phyloP scores from a whole-genome alignment of 352 stramenopile species.

The Globisporangium carolinianum region DNA sequence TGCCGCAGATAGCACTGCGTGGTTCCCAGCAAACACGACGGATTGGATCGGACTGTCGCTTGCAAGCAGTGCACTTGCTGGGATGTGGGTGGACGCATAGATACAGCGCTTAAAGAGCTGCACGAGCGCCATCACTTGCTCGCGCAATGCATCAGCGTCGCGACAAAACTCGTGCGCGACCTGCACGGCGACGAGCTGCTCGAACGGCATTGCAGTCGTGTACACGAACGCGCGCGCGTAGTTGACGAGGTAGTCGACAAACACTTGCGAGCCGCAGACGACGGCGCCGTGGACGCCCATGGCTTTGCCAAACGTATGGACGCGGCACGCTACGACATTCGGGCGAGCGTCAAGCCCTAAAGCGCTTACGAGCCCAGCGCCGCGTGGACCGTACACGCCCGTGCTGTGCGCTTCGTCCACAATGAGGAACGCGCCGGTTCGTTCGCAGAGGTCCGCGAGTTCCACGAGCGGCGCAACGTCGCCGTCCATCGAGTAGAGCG shows the following conservation, averaged over 20 bases:
- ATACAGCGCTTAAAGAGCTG: conserved; percentile 76
- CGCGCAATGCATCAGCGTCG: conserved; percentile 24
- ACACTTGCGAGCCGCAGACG: conserved; percentile 83
- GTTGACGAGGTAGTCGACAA: conserved; percentile 95
- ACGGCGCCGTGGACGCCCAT: conserved; percentile 94
- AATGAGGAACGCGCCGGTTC: conserved; percentile 84
- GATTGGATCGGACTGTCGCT: conserved; percentile 92
- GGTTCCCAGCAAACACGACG: conserved; percentile 90
- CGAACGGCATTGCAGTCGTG: conserved; percentile 90
- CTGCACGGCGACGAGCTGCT: conserved; percentile 89
- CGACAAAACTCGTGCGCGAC: conserved; percentile 88
- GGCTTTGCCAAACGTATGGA: conserved; percentile 97
- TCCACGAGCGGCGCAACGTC: conserved; percentile 89
- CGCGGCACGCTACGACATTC: conserved; percentile 68
- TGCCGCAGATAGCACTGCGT: conserved; percentile 77
- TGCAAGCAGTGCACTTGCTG: conserved; percentile 33
- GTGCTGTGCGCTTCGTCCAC: conserved; percentile 97
- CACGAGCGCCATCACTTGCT: conserved; percentile 50
- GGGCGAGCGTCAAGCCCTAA: conserved; percentile 75
- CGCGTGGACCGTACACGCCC: conserved; percentile 83
- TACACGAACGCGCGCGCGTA: conserved; percentile 98
- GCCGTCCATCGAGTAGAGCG: conserved; percentile 98
- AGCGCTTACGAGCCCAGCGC: conserved; percentile 58
- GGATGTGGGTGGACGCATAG: conserved; percentile 25
- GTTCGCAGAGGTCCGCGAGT: conserved; percentile 77